These are phyloP conservation scores for Hylodesmum podocarpum DNA, from an alignment of 306 rosid genomes.

Conservation along the genomic window DNA sequence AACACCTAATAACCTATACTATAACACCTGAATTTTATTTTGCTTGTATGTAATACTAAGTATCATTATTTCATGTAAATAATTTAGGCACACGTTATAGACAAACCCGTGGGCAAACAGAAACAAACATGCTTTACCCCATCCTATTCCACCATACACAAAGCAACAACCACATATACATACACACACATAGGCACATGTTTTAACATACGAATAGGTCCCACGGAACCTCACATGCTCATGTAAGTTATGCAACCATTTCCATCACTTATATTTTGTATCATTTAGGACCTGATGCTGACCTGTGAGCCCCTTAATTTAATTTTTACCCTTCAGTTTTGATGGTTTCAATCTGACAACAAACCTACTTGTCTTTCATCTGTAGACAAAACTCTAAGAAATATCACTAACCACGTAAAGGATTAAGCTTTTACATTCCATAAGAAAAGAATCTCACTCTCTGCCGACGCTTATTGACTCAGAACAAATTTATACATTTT, in stretches of 20 bases:
- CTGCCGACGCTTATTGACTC: not conserved
- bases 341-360: not conserved
- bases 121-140: conserved; percentile 4
- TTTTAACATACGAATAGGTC: not conserved
- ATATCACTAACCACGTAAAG: conserved; percentile 33
- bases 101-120: not conserved
- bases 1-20: no score
- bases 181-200: not conserved
- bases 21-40: no score
- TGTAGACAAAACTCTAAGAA: conserved; percentile 3
- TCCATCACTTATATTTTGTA: not conserved
- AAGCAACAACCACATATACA: not conserved
- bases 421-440: conserved; percentile 37
- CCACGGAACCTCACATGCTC: conserved; percentile 23
- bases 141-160: not conserved
- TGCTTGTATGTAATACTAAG: no score
- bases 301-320: not conserved
- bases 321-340: not conserved
- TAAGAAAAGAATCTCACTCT: conserved; percentile 43
- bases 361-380: conserved; percentile 13
- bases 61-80: no score
- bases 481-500: not conserved
- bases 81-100: not conserved
- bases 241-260: conserved; percentile 7
- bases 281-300: not conserved